These are phyloP conservation scores for Linnemannia elongata DNA, from an alignment of 192 early-diverging fungal genomes.

Conservation along the genomic window DNA sequence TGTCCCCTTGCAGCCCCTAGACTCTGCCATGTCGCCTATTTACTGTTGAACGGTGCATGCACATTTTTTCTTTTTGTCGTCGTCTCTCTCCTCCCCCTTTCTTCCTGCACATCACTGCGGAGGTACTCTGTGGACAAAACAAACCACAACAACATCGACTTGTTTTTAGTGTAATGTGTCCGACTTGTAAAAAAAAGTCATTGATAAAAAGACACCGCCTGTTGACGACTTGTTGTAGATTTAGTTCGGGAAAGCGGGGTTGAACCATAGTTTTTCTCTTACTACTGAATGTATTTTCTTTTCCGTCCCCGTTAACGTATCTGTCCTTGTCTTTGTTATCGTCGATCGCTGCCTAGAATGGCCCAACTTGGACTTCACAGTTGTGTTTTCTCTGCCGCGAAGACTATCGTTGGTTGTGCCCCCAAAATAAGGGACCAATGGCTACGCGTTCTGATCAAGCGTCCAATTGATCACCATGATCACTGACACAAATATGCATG, in stretches of 20 bases:
- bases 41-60: constrained; percentile 1
- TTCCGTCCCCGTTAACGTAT: neutral
- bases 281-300: neutral
- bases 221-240: neutral
- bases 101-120: constrained; percentile 3
- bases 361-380: too few relatives aligned
- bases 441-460: neutral
- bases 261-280: neutral
- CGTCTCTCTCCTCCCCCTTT: neutral
- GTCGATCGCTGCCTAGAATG: too few relatives aligned
- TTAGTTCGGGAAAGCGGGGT: constrained; percentile 2
- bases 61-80: neutral
- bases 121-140: neutral
- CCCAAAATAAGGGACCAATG: neutral
- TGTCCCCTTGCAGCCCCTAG: constrained; percentile 2
- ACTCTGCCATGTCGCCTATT: neutral
- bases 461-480: neutral
- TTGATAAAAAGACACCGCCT: too few relatives aligned
- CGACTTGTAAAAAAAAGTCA: neutral
- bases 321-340: too few relatives aligned
- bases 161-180: neutral
- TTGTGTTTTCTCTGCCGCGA: too few relatives aligned
- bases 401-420: neutral
- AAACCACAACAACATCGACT: neutral
- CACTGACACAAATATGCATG: neutral